phyloP scores from a whole-genome alignment of 2,329 filamentous ascomycete genomes.

The Dactylella cylindrospora region DNA sequence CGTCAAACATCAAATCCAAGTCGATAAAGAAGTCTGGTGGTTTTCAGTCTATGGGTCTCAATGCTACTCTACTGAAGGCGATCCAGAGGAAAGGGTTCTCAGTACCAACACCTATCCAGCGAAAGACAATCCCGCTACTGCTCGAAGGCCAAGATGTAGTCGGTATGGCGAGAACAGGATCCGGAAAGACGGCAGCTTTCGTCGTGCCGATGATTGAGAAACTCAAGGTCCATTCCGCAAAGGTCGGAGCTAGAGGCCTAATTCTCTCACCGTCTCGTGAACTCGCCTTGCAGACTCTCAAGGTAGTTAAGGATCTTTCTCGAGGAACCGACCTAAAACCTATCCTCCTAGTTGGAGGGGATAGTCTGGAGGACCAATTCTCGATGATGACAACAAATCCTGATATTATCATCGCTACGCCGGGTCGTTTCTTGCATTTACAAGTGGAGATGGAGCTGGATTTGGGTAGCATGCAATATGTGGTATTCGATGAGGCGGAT shows the following conservation, averaged over 20 bases:
- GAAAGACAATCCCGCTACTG: slow-evolving; percentile 91
- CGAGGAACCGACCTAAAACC: slow-evolving; percentile 86
- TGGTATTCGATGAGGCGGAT: slow-evolving; percentile 97
- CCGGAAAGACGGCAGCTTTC: slow-evolving; percentile 96
- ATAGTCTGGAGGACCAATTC: slow-evolving; percentile 94
- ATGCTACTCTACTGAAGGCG: slow-evolving; percentile 71
- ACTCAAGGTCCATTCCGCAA: slow-evolving; percentile 80
- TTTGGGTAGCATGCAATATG: slow-evolving; percentile 85
- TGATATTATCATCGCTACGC: slow-evolving; percentile 86
- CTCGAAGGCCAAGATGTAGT: slow-evolving; percentile 93
- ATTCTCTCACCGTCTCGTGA: slow-evolving; percentile 92
- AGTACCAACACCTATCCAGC: slow-evolving; percentile 94
- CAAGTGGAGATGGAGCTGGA: slow-evolving; percentile 96
- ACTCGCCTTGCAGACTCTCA: slow-evolving; percentile 88
- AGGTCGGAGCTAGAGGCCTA: slow-evolving; percentile 78
- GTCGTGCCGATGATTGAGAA: slow-evolving; percentile 98
- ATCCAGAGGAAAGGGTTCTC: slow-evolving; percentile 93
- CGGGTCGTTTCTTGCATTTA: slow-evolving; percentile 91
- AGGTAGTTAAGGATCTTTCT: slow-evolving; percentile 92
- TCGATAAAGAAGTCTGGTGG: slow-evolving; percentile 93
- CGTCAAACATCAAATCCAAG: slow-evolving; percentile 76
- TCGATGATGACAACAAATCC: slow-evolving; percentile 89
- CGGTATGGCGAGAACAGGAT: slow-evolving; percentile 97
- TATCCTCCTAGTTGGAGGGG: slow-evolving; percentile 89
- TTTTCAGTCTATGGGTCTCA: slow-evolving; percentile 83